These are phyloP conservation scores for Puya raimondii DNA, from an alignment of 176 grass and related monocot genomes.

Conservation along the genomic window DNA sequence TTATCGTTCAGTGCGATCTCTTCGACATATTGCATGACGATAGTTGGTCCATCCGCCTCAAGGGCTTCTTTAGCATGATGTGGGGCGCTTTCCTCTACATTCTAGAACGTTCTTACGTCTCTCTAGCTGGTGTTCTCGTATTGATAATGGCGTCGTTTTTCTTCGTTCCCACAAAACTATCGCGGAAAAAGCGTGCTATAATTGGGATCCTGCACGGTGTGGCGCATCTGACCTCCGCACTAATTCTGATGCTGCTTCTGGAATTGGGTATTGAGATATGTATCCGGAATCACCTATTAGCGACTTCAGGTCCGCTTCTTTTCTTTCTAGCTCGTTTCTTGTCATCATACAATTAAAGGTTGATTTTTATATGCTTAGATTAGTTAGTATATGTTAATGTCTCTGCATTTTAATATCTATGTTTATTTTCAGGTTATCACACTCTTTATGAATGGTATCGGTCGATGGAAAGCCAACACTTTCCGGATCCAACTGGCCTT, in stretches of 20 bases:
- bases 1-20: constrained; percentile 56
- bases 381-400: background rate
- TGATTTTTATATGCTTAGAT: no score
- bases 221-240: constrained; percentile 80
- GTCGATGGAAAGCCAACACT: constrained; percentile 85
- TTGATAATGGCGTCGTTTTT: constrained; percentile 76
- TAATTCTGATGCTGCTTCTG: constrained; percentile 89
- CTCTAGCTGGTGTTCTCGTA: constrained; percentile 47
- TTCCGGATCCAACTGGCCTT: constrained; percentile 81
- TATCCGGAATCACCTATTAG: constrained; percentile 76
- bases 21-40: constrained; percentile 67
- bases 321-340: background rate
- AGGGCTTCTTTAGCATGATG: constrained; percentile 66
- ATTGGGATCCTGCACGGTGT: constrained; percentile 87
- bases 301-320: constrained; percentile 68
- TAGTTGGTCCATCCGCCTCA: constrained; percentile 60
- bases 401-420: constrained; percentile 1
- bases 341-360: background rate
- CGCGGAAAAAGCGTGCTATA: constrained; percentile 62
- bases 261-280: constrained; percentile 98
- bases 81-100: constrained; percentile 85
- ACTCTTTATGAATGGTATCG: constrained; percentile 97
- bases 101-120: constrained; percentile 79
- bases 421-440: constrained; percentile 59
- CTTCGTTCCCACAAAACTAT: constrained; percentile 94